Evolutionary conservation across 495 filamentous ascomycete species (phyloP).

Genomic region (Penicillium ucsense): DNA sequence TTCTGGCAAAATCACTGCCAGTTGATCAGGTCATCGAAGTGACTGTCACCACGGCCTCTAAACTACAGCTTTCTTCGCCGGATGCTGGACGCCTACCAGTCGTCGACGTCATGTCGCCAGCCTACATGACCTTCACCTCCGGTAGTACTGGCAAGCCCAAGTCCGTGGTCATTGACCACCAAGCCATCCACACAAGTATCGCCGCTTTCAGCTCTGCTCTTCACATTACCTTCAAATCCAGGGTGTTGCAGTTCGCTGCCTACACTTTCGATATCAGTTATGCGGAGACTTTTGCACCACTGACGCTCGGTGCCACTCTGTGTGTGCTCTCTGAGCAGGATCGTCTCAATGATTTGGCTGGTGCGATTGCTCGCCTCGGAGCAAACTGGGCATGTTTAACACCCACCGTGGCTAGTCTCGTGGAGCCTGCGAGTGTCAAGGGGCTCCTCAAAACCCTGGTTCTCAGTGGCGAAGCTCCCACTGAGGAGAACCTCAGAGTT

Average conservation of each 20-base stretch:
- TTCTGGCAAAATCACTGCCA: not conserved
- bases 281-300: conserved; percentile 1
- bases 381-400: not conserved
- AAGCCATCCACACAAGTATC: not conserved
- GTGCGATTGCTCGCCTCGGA: not conserved
- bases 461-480: conserved; percentile 28
- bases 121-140: conserved; percentile 54
- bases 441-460: not conserved
- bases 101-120: conserved; percentile 15
- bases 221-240: conserved; percentile 21
- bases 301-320: not conserved
- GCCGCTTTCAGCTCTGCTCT: conserved; percentile 37
- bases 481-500: conserved; percentile 13
- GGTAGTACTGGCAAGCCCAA: conserved; percentile 76
- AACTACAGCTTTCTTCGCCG: not conserved
- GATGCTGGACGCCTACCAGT: not conserved
- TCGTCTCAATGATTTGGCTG: not conserved
- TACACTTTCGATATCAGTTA: conserved; percentile 8
- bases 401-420: not conserved
- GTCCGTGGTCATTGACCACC: conserved; percentile 64
- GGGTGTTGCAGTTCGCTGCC: conserved; percentile 11
- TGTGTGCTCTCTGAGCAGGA: conserved; percentile 2
- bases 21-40: not conserved
- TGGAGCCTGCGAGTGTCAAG: not conserved
- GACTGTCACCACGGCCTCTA: not conserved